Percentiles rank a stretch among this genome's conserved stretches.
phyloP scores from a whole-genome alignment of 257 asterid species.

The Vinca minor region DNA sequence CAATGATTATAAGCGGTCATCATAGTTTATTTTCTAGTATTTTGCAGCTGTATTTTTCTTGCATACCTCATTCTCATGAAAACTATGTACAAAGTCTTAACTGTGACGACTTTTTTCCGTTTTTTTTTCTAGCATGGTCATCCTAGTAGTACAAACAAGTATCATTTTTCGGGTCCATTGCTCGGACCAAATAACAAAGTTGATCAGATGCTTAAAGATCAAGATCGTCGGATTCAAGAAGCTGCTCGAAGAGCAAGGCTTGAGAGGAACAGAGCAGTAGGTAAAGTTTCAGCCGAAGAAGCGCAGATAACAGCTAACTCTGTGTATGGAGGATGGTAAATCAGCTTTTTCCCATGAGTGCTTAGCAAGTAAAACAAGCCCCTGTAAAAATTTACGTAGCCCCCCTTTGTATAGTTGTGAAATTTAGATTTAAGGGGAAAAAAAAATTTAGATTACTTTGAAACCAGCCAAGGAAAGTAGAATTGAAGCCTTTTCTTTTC shows the following conservation, averaged over 20 bases:
- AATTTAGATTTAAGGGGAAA: not conserved
- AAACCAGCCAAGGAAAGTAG: not conserved
- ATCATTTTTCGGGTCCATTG: conserved; percentile 72
- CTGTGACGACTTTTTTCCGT: too few relatives aligned
- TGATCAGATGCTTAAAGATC: conserved; percentile 82
- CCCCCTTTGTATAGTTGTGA: conserved; percentile 14
- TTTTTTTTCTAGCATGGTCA: conserved; percentile 27
- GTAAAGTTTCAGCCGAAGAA: conserved; percentile 34
- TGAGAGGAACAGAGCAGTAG: conserved; percentile 43
- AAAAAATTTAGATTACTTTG: conserved; percentile 4
- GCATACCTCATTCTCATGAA: too few relatives aligned
- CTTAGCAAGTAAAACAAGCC: not conserved
- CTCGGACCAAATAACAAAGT: conserved; percentile 53
- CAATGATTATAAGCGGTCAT: not conserved
- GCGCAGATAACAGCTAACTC: conserved; percentile 19
- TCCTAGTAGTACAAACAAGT: conserved; percentile 35
- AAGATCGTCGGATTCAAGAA: conserved; percentile 74
- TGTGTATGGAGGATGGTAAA: conserved; percentile 17
- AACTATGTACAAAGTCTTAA: not conserved
- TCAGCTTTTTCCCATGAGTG: not conserved
- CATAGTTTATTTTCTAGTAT: not conserved
- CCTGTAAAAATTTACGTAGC: conserved; percentile 8
- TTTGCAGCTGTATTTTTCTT: not conserved
- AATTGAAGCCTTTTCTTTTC: too few relatives aligned
- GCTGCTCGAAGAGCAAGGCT: conserved; percentile 65